These are phyloP conservation scores for Apiotrichum gamsii DNA, from an alignment of 1,284 basidiomycete genomes.

Conservation along the genomic window DNA sequence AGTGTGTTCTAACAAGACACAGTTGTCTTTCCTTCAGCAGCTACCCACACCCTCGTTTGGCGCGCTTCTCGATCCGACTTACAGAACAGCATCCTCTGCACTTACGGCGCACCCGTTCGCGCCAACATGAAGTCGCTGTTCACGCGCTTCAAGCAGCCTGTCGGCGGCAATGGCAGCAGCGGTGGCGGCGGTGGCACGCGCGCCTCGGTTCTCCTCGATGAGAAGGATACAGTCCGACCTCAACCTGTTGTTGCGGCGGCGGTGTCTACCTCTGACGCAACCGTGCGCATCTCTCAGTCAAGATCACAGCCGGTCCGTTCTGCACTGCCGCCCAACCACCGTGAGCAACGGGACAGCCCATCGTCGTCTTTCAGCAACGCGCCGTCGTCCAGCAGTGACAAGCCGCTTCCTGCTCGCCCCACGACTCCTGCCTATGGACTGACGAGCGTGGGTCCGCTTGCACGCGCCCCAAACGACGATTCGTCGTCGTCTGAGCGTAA, in stretches of 20 bases:
- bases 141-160: slow-evolving; percentile 22
- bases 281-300: too few species aligned
- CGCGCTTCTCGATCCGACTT: too few species aligned
- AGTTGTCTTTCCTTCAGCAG: too few species aligned
- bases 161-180: not conserved
- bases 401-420: slow-evolving; percentile 2
- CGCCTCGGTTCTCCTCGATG: slow-evolving; percentile 7
- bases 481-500: too few species aligned
- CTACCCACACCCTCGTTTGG: too few species aligned
- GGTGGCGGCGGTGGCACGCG: too few species aligned
- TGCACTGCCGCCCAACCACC: not conserved
- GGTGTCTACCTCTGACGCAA: not conserved
- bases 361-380: too few species aligned
- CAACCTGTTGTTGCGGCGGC: too few species aligned
- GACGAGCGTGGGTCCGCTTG: too few species aligned
- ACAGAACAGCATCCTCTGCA: too few species aligned
- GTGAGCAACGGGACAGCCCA: too few species aligned
- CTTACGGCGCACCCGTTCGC: not conserved
- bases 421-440: slow-evolving; percentile 1
- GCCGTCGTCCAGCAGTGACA: not conserved
- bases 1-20: too few species aligned
- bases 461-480: not conserved
- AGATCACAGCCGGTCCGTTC: not conserved
- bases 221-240: slow-evolving; percentile 11
- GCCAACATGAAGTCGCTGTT: slow-evolving; percentile 30